Conservation (phyloP, 768 basidiomycete species). For the Tubosaeta sp. region DNA sequence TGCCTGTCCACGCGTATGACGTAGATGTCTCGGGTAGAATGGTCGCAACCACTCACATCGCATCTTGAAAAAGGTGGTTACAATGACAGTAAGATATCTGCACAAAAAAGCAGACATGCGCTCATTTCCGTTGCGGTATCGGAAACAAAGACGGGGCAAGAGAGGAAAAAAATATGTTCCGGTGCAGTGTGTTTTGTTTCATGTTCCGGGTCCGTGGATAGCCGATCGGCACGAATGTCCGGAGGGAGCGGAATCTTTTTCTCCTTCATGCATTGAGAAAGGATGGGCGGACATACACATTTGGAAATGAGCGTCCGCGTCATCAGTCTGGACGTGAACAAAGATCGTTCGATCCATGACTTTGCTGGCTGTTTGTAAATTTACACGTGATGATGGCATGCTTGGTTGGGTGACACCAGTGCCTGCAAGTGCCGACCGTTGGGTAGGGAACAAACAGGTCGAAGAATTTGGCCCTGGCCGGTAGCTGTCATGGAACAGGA, state of each 20-base stretch:
- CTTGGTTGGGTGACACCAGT: not conserved
- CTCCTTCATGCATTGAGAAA: not conserved
- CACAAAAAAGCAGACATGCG: not conserved
- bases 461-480: not conserved
- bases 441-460: not conserved
- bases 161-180: not conserved
- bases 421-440: not conserved
- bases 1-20: not conserved
- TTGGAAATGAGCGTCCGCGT: not conserved
- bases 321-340: not conserved
- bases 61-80: not conserved
- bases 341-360: not conserved
- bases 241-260: not conserved
- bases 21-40: not conserved
- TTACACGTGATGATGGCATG: not conserved
- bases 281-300: not conserved
- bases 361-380: not conserved
- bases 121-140: not conserved
- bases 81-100: not conserved
- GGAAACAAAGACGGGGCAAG: not conserved
- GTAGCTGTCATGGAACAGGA: not conserved
- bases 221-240: not conserved
- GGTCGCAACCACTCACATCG: not conserved
- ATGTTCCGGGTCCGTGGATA: not conserved
- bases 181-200: not conserved